Percentiles rank a stretch among this genome's conserved stretches.
These are phyloP conservation scores for Scheffersomyces ergatensis DNA, from an alignment of 805 yeast species.

Conservation along the genomic window DNA sequence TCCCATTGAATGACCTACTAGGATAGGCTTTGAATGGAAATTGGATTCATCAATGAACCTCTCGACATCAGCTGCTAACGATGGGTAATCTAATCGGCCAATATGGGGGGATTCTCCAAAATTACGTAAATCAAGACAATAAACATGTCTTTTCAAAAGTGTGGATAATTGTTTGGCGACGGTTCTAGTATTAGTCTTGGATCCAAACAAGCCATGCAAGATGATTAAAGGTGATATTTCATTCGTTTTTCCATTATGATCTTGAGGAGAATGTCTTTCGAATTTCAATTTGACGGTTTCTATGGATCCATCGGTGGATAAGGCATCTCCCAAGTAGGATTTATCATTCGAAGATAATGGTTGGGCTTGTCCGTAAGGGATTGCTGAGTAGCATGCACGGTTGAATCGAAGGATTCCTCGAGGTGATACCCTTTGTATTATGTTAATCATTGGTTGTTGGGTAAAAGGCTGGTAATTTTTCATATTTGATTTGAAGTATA, in stretches of 20 bases:
- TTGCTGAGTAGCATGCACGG: background rate
- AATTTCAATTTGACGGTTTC: conserved; percentile 54
- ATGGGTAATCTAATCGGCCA: conserved; percentile 70
- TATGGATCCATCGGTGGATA: conserved; percentile 29
- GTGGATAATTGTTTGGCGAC: conserved; percentile 63
- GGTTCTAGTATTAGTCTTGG: conserved; percentile 73
- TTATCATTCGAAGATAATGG: conserved; percentile 6
- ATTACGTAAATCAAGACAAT: conserved; percentile 77
- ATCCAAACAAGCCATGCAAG: conserved; percentile 88
- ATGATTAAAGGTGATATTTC: conserved; percentile 66
- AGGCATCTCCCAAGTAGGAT: conserved; percentile 29
- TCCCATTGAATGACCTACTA: conserved; percentile 88
- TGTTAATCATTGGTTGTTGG: background rate
- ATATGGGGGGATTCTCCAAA: conserved; percentile 90
- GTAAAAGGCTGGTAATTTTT: too few species aligned
- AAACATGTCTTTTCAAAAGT: conserved; percentile 53
- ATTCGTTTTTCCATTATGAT: conserved; percentile 11
- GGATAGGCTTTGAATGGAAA: conserved; percentile 44
- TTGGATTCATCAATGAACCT: conserved; percentile 47
- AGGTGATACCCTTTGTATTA: background rate
- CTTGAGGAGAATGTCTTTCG: conserved; percentile 42
- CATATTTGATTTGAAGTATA: too few species aligned
- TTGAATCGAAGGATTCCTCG: background rate
- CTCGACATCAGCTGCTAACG: conserved; percentile 85
- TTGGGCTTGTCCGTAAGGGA: background rate